Evolutionary conservation across 805 yeast species (phyloP).

Genomic region (Ogataea methanolica): DNA sequence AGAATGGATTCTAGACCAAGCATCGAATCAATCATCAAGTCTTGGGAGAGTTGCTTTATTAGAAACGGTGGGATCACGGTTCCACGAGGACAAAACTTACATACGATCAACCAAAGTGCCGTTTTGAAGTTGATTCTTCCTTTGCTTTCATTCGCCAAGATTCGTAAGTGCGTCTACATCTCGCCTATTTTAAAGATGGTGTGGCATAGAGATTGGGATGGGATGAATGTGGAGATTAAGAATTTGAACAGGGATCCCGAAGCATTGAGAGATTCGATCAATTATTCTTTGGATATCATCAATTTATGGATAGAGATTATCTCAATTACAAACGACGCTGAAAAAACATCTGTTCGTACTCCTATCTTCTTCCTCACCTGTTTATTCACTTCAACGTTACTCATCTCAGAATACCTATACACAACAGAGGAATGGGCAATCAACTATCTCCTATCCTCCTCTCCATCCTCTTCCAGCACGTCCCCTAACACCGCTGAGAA

Average conservation of each 20-base stretch:
- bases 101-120: slow-evolving; percentile 47
- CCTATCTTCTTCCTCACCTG: slow-evolving; percentile 75
- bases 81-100: slow-evolving; percentile 45
- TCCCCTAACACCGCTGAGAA: slow-evolving; percentile 20
- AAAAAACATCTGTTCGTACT: slow-evolving; percentile 62
- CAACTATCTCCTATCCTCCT: slow-evolving; percentile 18
- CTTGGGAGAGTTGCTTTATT: slow-evolving; percentile 65
- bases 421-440: slow-evolving; percentile 52
- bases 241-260: slow-evolving; percentile 50
- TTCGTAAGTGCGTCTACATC: slow-evolving; percentile 56
- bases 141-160: slow-evolving; percentile 59
- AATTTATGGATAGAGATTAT: slow-evolving; percentile 70
- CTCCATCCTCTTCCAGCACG: slow-evolving; percentile 13
- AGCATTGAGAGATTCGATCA: slow-evolving; percentile 59
- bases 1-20: slow-evolving; percentile 56
- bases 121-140: slow-evolving; percentile 65
- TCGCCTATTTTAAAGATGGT: slow-evolving; percentile 58
- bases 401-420: slow-evolving; percentile 59
- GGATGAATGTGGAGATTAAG: slow-evolving; percentile 52
- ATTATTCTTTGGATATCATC: slow-evolving; percentile 52
- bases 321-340: slow-evolving; percentile 60
- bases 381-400: slow-evolving; percentile 55
- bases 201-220: slow-evolving; percentile 64
- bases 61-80: slow-evolving; percentile 60
- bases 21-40: slow-evolving; percentile 50